Conservation (phyloP, 106 monocot genomes). For the Posidonia australis region DNA sequence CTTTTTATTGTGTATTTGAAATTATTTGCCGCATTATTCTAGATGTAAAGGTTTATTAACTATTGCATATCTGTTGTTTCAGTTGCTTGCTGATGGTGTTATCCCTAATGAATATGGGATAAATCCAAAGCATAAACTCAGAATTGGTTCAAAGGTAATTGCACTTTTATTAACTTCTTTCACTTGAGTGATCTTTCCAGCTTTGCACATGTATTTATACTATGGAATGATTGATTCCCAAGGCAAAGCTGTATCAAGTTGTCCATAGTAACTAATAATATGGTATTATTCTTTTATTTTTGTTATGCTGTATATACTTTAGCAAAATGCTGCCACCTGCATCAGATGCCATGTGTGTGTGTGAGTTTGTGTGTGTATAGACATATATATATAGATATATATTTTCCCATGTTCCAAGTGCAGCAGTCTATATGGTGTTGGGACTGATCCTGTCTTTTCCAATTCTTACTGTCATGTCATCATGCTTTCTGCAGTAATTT, state of each 20-base stretch:
- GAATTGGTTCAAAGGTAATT: slow-evolving; percentile 94
- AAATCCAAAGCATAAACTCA: slow-evolving; percentile 91
- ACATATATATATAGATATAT: no score
- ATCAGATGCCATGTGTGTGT: no score
- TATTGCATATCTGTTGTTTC: slow-evolving; percentile 7
- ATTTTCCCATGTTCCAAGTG: no score
- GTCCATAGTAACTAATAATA: no score
- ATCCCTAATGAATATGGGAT: slow-evolving; percentile 99
- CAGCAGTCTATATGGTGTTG: no score
- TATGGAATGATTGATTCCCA: no score
- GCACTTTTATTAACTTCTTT: neutral
- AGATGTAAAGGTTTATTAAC: neutral
- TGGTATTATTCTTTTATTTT: neutral
- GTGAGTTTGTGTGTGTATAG: no score
- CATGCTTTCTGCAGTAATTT: neutral
- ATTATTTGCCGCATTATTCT: neutral
- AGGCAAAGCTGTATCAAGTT: no score
- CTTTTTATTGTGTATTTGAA: neutral
- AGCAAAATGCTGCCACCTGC: no score
- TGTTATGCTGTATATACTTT: no score
- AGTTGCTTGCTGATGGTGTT: slow-evolving; percentile 97
- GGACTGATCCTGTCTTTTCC: neutral
- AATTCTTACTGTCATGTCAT: neutral
- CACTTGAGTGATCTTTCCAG: neutral
- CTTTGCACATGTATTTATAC: neutral